phyloP scores from a whole-genome alignment of 2,329 filamentous ascomycete species.

The Colletotrichum paranaense region DNA sequence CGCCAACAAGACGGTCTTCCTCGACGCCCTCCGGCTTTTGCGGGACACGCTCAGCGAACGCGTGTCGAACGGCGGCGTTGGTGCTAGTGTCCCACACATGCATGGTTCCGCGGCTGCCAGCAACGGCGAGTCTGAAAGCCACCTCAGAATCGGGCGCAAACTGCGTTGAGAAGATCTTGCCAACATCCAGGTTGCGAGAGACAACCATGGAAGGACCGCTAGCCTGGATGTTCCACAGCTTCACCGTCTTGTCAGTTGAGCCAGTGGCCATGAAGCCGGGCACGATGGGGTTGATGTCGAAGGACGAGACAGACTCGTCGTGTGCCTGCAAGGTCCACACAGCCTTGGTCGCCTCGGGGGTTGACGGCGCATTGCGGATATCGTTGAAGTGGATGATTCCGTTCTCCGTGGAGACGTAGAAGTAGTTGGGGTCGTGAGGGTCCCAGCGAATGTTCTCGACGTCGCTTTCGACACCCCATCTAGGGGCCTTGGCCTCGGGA shows the following conservation, averaged over 20 bases:
- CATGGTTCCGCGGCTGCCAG: conserved; percentile 91
- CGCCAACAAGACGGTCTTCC: conserved; percentile 81
- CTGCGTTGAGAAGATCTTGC: conserved; percentile 90
- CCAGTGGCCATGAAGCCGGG: conserved; percentile 95
- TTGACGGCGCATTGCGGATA: conserved; percentile 78
- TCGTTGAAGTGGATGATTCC: conserved; percentile 95
- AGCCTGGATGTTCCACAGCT: conserved; percentile 91
- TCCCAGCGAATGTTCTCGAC: conserved; percentile 95
- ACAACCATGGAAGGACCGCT: conserved; percentile 91
- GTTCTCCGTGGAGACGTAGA: conserved; percentile 94
- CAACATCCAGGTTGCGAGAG: conserved; percentile 90
- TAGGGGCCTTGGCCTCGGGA: conserved; percentile 81
- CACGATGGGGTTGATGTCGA: conserved; percentile 90
- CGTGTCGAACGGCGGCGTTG: conserved; percentile 85
- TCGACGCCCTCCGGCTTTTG: conserved; percentile 67
- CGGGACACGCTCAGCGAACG: conserved; percentile 78
- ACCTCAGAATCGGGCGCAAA: conserved; percentile 94
- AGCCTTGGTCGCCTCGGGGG: conserved; percentile 81
- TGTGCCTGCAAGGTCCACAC: conserved; percentile 97
- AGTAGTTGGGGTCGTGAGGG: conserved; percentile 90
- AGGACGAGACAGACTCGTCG: conserved; percentile 89
- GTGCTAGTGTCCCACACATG: conserved; percentile 98
- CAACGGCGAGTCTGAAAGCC: conserved; percentile 90
- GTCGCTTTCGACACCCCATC: conserved; percentile 95
- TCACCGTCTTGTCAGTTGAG: conserved; percentile 93